These are phyloP conservation scores for Quercus tomentella DNA, from an alignment of 331 rosid genomes.

Conservation along the genomic window DNA sequence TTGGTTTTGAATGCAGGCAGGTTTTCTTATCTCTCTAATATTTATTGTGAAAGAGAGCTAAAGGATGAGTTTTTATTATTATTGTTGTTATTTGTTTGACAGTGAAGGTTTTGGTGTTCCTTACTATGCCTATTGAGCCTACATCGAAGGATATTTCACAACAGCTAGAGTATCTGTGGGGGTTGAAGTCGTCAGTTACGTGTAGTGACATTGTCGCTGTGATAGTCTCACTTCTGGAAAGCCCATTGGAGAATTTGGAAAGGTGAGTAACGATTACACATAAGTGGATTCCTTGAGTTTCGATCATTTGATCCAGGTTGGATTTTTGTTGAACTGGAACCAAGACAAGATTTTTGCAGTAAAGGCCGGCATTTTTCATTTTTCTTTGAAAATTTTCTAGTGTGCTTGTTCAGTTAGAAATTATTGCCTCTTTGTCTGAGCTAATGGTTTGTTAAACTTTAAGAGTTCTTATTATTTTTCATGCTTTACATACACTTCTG, in stretches of 20 bases:
- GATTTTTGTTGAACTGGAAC: neutral
- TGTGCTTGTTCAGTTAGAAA: neutral
- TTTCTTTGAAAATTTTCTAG: neutral
- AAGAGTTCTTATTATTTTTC: neutral
- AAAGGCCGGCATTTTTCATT: neutral
- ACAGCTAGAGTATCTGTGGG: slow-evolving; percentile 85
- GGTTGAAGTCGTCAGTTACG: slow-evolving; percentile 65
- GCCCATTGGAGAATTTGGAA: slow-evolving; percentile 86
- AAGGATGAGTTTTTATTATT: neutral
- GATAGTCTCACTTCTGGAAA: slow-evolving; percentile 70
- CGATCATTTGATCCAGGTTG: neutral
- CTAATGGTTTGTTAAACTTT: neutral
- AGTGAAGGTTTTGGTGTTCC: slow-evolving; percentile 92
- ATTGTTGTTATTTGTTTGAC: slow-evolving; percentile 13
- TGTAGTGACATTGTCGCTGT: slow-evolving; percentile 50
- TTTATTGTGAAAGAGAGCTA: neutral
- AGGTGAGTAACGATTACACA: slow-evolving; percentile 34
- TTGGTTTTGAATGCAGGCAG: slow-evolving; percentile 76
- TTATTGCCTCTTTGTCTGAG: neutral
- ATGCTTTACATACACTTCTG: neutral
- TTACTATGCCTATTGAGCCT: slow-evolving; percentile 87
- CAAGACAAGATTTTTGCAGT: neutral
- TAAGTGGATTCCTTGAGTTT: neutral
- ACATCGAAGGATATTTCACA: slow-evolving; percentile 67
- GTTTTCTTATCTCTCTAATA: neutral